phyloP scores from a whole-genome alignment of 768 basidiomycete species.

The Tubosaeta brunneosetosa region DNA sequence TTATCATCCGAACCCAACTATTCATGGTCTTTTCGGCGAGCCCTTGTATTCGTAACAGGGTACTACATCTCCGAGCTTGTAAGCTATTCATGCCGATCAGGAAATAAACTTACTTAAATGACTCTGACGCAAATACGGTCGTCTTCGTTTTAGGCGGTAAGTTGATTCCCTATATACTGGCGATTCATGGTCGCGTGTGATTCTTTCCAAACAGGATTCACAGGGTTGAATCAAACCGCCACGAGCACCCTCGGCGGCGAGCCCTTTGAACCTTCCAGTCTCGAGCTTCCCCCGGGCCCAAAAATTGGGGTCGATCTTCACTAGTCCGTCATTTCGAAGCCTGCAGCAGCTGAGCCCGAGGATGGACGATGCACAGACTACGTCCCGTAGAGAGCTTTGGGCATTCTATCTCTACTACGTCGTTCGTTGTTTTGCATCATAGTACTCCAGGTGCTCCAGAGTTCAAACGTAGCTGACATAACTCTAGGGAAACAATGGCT shows the following conservation, averaged over 20 bases:
- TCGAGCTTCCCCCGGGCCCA: neutral
- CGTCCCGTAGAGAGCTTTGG: conserved; percentile 50
- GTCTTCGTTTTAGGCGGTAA: neutral
- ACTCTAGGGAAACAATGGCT: conserved; percentile 56
- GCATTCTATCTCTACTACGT: conserved; percentile 59
- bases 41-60: too few relatives aligned
- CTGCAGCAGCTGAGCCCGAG: neutral
- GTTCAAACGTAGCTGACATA: neutral
- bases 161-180: too few relatives aligned
- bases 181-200: neutral
- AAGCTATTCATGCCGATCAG: too few relatives aligned
- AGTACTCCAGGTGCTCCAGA: neutral
- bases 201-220: neutral
- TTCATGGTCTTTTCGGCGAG: too few relatives aligned
- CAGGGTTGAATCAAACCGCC: neutral
- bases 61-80: too few relatives aligned
- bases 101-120: too few relatives aligned
- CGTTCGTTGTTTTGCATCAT: conserved; percentile 18
- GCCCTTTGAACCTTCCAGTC: neutral
- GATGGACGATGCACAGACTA: conserved; percentile 22
- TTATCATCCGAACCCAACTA: too few relatives aligned
- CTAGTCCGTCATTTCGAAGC: neutral
- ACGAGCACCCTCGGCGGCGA: conserved; percentile 4
- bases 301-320: neutral
- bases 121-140: neutral